These are phyloP conservation scores for Penicillium digitatum DNA, from an alignment of 2,329 filamentous ascomycete genomes.

Conservation along the genomic window DNA sequence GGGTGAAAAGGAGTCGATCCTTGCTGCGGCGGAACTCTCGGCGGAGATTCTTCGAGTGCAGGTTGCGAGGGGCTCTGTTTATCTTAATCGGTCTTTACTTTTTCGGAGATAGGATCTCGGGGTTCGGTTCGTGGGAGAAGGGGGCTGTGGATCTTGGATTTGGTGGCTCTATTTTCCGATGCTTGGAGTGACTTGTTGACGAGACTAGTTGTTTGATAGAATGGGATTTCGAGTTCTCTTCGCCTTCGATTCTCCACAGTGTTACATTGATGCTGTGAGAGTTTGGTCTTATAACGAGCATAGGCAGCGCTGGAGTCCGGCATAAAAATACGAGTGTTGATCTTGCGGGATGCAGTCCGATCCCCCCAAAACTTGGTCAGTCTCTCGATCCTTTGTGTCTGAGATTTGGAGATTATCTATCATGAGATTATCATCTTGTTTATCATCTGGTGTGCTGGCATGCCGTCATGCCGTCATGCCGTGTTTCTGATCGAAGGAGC, in stretches of 20 bases:
- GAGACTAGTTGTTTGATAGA: background rate
- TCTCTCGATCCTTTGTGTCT: no score
- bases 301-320: no score
- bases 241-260: no score
- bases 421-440: background rate
- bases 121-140: no score
- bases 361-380: no score
- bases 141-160: background rate
- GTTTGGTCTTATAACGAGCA: background rate
- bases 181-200: background rate
- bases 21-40: conserved; percentile 1
- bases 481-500: no score
- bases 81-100: background rate
- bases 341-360: background rate
- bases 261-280: background rate
- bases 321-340: background rate
- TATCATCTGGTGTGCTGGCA: no score
- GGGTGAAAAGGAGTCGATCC: background rate
- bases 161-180: background rate
- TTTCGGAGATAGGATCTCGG: background rate
- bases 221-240: background rate
- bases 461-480: background rate
- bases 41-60: background rate
- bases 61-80: background rate
- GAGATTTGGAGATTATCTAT: background rate